Conservation (phyloP, 768 basidiomycete genomes). For the Clitopilus passeckerianus region DNA sequence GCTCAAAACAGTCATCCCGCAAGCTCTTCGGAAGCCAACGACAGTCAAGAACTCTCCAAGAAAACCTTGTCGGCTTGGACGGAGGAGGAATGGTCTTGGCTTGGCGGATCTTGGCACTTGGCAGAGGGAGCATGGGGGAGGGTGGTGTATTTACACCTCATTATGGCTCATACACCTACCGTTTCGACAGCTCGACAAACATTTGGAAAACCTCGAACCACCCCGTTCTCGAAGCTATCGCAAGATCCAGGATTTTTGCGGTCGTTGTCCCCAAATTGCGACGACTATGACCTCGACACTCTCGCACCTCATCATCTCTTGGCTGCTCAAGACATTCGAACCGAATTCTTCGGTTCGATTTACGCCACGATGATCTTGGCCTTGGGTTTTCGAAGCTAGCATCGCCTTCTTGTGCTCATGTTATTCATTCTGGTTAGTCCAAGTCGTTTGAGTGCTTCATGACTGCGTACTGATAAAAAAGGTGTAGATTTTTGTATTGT, state of each 20-base stretch:
- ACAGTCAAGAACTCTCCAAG: not conserved
- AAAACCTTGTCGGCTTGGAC: not conserved
- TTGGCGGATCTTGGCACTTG: not conserved
- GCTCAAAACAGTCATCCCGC: not conserved
- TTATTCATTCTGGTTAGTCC: not conserved
- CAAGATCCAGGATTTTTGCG: too few species aligned
- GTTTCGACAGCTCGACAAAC: not conserved
- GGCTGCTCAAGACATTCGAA: not conserved
- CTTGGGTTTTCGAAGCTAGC: not conserved
- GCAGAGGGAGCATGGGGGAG: not conserved
- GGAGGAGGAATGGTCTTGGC: not conserved
- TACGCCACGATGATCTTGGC: not conserved
- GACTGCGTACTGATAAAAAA: not conserved
- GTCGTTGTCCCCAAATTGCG: not conserved
- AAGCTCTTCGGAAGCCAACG: not conserved
- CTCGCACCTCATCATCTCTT: not conserved
- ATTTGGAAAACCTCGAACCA: not conserved
- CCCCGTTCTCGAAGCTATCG: not conserved
- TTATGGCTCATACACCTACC: not conserved
- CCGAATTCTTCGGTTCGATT: not conserved
- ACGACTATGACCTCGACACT: not conserved
- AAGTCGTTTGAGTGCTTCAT: not conserved
- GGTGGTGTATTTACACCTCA: not conserved
- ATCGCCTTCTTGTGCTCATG: not conserved
- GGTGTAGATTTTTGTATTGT: not conserved